phyloP scores from a whole-genome alignment of 75 land plant species.

The Selaginella moellendorffii region DNA sequence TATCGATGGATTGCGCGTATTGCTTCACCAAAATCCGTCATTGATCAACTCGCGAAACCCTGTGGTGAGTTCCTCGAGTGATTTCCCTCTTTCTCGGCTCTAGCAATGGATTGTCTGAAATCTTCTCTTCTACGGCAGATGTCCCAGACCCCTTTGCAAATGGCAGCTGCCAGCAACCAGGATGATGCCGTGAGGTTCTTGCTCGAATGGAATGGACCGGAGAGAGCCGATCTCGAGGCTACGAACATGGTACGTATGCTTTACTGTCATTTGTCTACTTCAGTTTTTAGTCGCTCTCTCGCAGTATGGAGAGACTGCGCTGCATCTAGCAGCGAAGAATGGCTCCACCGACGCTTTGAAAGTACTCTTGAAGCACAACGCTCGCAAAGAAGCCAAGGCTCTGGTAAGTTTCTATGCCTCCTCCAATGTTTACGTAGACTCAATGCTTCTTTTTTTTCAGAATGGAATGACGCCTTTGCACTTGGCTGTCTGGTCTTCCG shows the following conservation, averaged over 20 bases:
- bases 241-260: constrained; percentile 56
- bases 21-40: constrained; percentile 13
- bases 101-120: neutral
- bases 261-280: neutral
- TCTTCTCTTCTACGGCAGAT: too few species aligned
- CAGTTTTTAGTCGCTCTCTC: neutral
- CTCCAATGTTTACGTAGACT: neutral
- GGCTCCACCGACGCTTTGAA: constrained; percentile 48
- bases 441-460: constrained; percentile 25
- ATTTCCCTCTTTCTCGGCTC: neutral
- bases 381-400: constrained; percentile 69
- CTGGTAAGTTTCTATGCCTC: constrained; percentile 28
- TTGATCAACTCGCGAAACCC: constrained; percentile 20
- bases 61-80: constrained; percentile 9
- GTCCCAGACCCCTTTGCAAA: constrained; percentile 77
- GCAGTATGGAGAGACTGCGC: constrained; percentile 91
- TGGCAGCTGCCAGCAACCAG: constrained; percentile 58
- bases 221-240: constrained; percentile 62
- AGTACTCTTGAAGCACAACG: constrained; percentile 59
- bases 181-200: constrained; percentile 48
- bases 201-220: constrained; percentile 57
- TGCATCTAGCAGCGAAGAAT: constrained; percentile 92
- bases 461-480: constrained; percentile 96
- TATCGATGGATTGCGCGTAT: constrained; percentile 1
- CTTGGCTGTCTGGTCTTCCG: constrained; percentile 73